Base-by-base conservation (phyloP, 164 flowering plant genomes). In the Umbilicus rupestris region DNA sequence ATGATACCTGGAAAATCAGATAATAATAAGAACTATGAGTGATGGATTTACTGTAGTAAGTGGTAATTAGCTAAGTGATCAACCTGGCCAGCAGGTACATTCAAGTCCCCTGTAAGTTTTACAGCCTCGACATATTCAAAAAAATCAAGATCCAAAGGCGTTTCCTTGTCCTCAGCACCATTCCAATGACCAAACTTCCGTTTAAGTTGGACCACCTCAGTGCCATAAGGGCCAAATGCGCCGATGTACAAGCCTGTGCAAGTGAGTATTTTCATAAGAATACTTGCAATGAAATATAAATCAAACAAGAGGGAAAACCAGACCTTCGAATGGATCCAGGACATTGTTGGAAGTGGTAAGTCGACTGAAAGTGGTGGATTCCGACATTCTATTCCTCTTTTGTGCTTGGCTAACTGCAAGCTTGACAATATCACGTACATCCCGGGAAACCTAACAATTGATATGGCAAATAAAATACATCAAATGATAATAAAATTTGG, bases 41-140 rank as follows among this genome's bases (percentile, higher is more conserved):
- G 20, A 46, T 46, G 50, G n/a, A 35, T 16, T 24, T 35, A n/a
- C 20, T 31, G 16, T 24, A 62, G 44, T 29, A 55, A 20, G 15
- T 29, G 6, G 11, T 11, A 22, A 52, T 9, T 41, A 14, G 22
- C 60, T 10, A 29, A 55, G 22, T 12, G 12, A 7, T 20, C 20
- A n/a, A 88, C 98, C 97, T 94, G 80, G 74, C 98, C 98, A 75
- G 95, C 96, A 76, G 98, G 98, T 73, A 94, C 90, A 83, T 85
- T 87, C 7, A 90, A 82, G 75, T 94, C 96, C 33, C 98, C 99
- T 30, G 99, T 94, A 49, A 94, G 79, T 83, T 88, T 94, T 65
- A 91, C 87, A 46, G 97, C 99, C 74, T 94, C 99, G 62, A 91
- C 99, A 75, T 87, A 94, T 79, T 91, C 97, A 74, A 85, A 94